Base-by-base conservation (phyloP, 306 rosid genomes). In the Geum urbanum region DNA sequence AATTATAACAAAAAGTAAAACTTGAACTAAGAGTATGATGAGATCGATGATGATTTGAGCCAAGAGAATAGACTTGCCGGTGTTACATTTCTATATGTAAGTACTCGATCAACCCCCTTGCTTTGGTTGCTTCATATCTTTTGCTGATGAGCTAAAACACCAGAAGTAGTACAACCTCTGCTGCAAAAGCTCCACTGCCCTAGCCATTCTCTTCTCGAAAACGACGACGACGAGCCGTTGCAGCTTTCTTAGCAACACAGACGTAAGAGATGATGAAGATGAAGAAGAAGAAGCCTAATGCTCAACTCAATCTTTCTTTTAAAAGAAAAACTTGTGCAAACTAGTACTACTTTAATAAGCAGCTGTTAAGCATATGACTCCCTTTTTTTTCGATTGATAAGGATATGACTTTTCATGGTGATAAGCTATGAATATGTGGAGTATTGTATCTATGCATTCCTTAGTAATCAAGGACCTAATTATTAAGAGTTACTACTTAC, bases 41-140 rank as follows among this genome's bases (percentile, higher is more conserved):
- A 56, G 64, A n/a, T n/a, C n/a, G n/a, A n/a, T n/a, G n/a, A 57
- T 32, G 37, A 32, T n/a, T n/a, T 50, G 77, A 75, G 83, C 83
- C 83, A 75, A 79, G 76, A 54, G 72, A 32, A 14, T 63, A 76
- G 84, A 80, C 84, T 80, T 80, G 80, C 78, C 78, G 72, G 52
- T n/a, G 45, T 52, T 61, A 53, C 66, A 53, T 40, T 55, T 67
- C 39, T 15, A 35, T 19, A 15, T 35, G 15, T 35, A 4, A 22
- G 61, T 1, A 24, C 18, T 27, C 43, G n/a, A 8, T 48, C 68
- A 39, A 12, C 68, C 20, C 57, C 48, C 61, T 54, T 14, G 20
- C 22, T 59, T 59, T 37, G 6, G 65, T 27, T 35, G 39, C 20
- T 45, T 58, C 54, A 32, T 27, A 46, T 67, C 43, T 24, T 16